Base-by-base conservation (phyloP, 192 early-diverging fungal species). In the Haplosporangium gracile region DNA sequence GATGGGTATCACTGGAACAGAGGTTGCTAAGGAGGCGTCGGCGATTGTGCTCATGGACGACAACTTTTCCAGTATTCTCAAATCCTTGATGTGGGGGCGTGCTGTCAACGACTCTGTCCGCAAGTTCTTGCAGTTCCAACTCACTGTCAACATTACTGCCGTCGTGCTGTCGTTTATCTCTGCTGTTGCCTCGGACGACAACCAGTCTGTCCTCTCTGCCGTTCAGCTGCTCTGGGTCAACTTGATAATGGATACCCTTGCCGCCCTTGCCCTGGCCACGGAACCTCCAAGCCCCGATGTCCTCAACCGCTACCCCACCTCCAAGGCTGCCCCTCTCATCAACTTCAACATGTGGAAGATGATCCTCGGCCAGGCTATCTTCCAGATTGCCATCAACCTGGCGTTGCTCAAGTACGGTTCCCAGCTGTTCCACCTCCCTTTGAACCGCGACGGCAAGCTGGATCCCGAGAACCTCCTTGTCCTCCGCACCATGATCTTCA, bases 181-280 rank as follows among this genome's bases (percentile, higher is more conserved):
- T 73, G 90, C 95, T 5, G 88, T 94, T 10, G 86, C 90, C 42
- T 95, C 95, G 70, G 90, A 93, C 16, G 89, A 89, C 15, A 92
- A 93, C 74, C 90, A 94, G 75, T 95, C 95, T 8, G 92, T 96
- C 10, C 90, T 98, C 68, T 95, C 94, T 20, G 96, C 97, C 9
- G 94, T 98, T 60, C 97, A 98, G 87, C 89, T 98, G 79, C 91
- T 98, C 47, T 98, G 96, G 96, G 93, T 98, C 36, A 98, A 98
- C 87, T 89, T 98, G 89, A 97, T 97, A 77, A 97, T 97, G 96
- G 96, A 97, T 88, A 96, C 97, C 0, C 91, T 97, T 70, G 96
- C 97, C 45, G 97, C 97, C 22, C 89, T 98, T 43, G 97, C 96
- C 18, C 91, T 98, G 38, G 96, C 96, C 24, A 97, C 96, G 4